Conservation (phyloP, 129 eudicot species). For the Solidago caesia region DNA sequence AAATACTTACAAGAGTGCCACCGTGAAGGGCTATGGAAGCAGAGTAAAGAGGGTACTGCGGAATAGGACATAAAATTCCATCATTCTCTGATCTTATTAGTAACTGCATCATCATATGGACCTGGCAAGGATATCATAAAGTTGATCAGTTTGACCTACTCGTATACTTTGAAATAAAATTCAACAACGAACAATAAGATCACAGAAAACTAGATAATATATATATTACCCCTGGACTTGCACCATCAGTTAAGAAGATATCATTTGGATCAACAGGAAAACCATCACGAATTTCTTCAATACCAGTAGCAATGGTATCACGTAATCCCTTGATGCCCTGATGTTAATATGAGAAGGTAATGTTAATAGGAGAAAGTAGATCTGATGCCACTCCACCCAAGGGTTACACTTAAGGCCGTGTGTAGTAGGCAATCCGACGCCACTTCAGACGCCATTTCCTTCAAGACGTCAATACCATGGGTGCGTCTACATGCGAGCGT, state of each 20-base stretch:
- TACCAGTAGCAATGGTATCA: conserved; percentile 88
- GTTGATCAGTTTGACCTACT: not conserved
- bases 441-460: too few relatives aligned
- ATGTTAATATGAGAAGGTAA: not conserved
- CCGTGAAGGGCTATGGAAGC: conserved; percentile 98
- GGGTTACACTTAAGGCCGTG: not conserved
- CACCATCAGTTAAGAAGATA: conserved; percentile 91
- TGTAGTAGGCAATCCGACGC: too few relatives aligned
- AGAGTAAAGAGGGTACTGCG: conserved; percentile 94
- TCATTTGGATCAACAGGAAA: conserved; percentile 86
- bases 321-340: conserved; percentile 92
- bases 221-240: conserved; percentile 79
- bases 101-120: conserved; percentile 98
- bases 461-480: too few relatives aligned
- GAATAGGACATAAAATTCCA: conserved; percentile 93
- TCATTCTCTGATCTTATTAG: conserved; percentile 78
- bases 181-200: not conserved
- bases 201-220: not conserved
- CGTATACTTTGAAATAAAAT: not conserved
- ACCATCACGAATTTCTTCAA: conserved; percentile 87
- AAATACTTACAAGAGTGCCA: conserved; percentile 81
- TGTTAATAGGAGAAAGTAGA: too few relatives aligned
- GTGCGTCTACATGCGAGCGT: too few relatives aligned
- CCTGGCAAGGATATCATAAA: conserved; percentile 39
- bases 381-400: not conserved